Conservation (phyloP, 208 protist species). For the Crithidia expoeki region DNA sequence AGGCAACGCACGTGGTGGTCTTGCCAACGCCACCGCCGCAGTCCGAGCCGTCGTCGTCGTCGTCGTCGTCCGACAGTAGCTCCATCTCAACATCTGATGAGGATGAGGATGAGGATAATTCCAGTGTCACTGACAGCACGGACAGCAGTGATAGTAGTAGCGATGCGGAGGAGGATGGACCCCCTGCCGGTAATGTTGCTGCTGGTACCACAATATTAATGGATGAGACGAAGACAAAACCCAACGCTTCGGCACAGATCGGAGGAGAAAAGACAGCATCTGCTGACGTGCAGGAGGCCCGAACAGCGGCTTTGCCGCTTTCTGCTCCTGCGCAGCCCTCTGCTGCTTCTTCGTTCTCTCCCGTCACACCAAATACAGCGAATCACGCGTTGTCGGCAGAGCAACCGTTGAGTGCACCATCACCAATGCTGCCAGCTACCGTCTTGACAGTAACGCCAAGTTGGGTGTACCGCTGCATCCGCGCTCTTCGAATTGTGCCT, state of each 20-base stretch:
- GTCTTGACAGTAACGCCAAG: conserved; percentile 16
- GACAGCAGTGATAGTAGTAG: conserved; percentile 13
- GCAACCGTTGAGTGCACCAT: neutral
- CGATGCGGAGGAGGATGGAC: too few relatives aligned
- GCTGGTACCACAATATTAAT: neutral
- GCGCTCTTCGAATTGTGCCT: conserved; percentile 35
- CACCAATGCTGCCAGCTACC: neutral
- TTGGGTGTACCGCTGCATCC: conserved; percentile 34
- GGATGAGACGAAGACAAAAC: neutral
- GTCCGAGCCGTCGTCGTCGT: conserved; percentile 20
- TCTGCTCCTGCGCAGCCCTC: too few relatives aligned
- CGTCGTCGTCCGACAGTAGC: conserved; percentile 14
- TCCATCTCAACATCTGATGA: conserved; percentile 2
- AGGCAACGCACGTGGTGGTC: conserved; percentile 73
- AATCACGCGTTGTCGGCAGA: neutral
- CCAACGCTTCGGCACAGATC: too few relatives aligned
- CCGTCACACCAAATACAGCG: neutral
- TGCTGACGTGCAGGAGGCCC: too few relatives aligned
- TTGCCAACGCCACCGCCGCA: conserved; percentile 5
- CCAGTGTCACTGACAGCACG: neutral
- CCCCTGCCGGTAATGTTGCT: neutral
- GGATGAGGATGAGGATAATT: conserved; percentile 4
- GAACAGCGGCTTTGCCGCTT: too few relatives aligned
- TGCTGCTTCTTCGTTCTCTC: neutral
- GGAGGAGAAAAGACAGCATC: too few relatives aligned